Base-by-base conservation (phyloP, 176 grass and related monocot genomes). In the Cenchrus americanus region DNA sequence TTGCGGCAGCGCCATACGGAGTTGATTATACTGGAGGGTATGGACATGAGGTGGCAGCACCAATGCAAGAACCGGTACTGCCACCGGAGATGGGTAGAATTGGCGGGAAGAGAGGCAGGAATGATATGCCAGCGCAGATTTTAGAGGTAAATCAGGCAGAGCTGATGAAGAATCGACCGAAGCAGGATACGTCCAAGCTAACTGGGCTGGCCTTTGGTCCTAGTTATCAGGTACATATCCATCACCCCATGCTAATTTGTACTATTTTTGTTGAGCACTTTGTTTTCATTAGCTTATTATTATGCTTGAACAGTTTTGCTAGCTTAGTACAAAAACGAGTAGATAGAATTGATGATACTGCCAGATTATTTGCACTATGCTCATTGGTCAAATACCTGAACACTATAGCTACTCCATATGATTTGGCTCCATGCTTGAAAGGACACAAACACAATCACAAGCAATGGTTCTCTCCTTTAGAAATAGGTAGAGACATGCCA, bases 101-200 rank as follows among this genome's bases (percentile, higher is more conserved):
- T 54, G 88, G 76, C 46, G 96, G 93, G n/a, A 99, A 94, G 85
- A 92, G 93, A 87, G 87, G 96, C 32, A 89, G 91, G 52, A 96
- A 88, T 74, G 93, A 92, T 48, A 89, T 73, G 69, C 96, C 89
- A 5, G 53, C 47, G 5, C 89, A 94, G 87, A 90, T 99, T 57
- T 54, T 96, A 80, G 96, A 99, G 87, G 91, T 99, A 72, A 87
- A 96, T 65, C 93, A 93, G 80, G 93, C 89, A 64, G 96, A 99
- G 40, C 72, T 99, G 69, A 94, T 99, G 91, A 96, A 96, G 73
- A 91, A 96, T 78, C 84, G 96, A 71, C 96, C 96, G 3, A 99
- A 86, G 85, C 87, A 90, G 50, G 96, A 96, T 84, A 90, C 84
- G 22, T 82, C 80, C 76, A 99, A 94, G 81, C 87, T 99, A 79